Evolutionary conservation across 306 rosid genomes (phyloP).

Genomic region (Pueraria montana): DNA sequence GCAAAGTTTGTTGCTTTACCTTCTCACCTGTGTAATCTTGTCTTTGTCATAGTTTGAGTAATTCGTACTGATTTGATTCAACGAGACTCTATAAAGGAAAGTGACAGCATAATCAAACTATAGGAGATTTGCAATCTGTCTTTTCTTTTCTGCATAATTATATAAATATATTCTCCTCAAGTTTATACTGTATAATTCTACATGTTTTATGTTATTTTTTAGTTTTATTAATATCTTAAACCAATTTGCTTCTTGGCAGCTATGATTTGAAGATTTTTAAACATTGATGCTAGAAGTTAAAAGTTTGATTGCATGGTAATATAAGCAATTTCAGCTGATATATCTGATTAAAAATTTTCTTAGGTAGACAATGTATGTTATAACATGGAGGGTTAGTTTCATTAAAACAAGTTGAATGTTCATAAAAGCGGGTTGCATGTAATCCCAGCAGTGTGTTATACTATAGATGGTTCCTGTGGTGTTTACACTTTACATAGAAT

Average conservation of each 20-base stretch:
- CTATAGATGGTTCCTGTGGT: background rate
- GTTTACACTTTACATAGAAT: background rate
- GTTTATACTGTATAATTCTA: background rate
- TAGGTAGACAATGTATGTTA: background rate
- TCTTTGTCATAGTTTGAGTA: slow-evolving; percentile 39
- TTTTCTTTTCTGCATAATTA: slow-evolving; percentile 9
- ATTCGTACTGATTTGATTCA: background rate
- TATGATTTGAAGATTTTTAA: slow-evolving; percentile 26
- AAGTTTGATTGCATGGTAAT: slow-evolving; percentile 26
- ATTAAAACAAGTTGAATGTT: slow-evolving; percentile 14
- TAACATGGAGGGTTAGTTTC: slow-evolving; percentile 19
- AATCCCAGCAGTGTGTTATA: background rate
- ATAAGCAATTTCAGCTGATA: slow-evolving; percentile 16
- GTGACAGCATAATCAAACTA: slow-evolving; percentile 19
- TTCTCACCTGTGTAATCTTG: slow-evolving; percentile 43
- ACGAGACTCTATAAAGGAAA: background rate
- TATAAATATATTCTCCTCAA: slow-evolving; percentile 10
- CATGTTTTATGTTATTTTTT: background rate
- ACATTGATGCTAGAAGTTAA: slow-evolving; percentile 18
- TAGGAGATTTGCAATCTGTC: slow-evolving; percentile 5
- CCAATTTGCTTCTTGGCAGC: slow-evolving; percentile 35
- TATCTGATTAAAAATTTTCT: slow-evolving; percentile 28
- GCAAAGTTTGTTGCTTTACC: slow-evolving; percentile 81
- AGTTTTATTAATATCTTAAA: background rate
- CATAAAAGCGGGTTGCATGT: slow-evolving; percentile 17